A percentile compares a stretch with the other conserved stretches of the same genome.
Conservation (phyloP, 2,329 filamentous ascomycete species). For the Plectosphaerella cucumerina region DNA sequence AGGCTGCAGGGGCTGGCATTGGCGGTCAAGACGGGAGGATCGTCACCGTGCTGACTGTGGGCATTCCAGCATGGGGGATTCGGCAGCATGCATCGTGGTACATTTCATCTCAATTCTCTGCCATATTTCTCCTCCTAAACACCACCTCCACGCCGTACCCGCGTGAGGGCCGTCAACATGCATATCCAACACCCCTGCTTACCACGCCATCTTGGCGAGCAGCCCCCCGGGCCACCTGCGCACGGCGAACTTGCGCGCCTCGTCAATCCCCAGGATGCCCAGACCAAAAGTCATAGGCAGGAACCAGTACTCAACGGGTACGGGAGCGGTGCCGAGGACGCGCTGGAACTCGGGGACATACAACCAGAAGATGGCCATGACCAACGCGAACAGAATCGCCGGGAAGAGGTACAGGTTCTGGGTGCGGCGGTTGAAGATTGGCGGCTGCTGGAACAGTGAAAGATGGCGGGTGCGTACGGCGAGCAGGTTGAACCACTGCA, state of each 20-base stretch:
- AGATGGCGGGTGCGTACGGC: constrained; percentile 62
- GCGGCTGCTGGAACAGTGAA: constrained; percentile 69
- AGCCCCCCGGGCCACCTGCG: constrained; percentile 38
- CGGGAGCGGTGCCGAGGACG: constrained; percentile 54
- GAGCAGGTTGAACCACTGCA: constrained; percentile 77
- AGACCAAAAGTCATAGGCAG: constrained; percentile 68
- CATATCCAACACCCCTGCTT: constrained; percentile 2
- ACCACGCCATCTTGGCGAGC: constrained; percentile 47
- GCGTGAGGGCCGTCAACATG: background rate
- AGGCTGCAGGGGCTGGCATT: background rate
- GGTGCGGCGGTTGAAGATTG: constrained; percentile 59
- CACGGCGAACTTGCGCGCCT: constrained; percentile 46
- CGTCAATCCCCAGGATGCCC: constrained; percentile 47
- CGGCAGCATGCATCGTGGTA: background rate
- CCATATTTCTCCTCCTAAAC: background rate
- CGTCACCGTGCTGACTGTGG: constrained; percentile 16
- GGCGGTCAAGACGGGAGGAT: background rate
- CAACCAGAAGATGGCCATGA: constrained; percentile 65
- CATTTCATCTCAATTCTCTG: background rate
- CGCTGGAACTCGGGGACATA: constrained; percentile 64
- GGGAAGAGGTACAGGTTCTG: constrained; percentile 68
- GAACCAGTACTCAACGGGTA: constrained; percentile 74
- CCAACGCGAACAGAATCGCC: constrained; percentile 63
- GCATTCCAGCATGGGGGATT: constrained; percentile 10
- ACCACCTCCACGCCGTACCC: background rate